phyloP scores from a whole-genome alignment of 2,329 filamentous ascomycete genomes.

The Aspergillus pseudonomiae region DNA sequence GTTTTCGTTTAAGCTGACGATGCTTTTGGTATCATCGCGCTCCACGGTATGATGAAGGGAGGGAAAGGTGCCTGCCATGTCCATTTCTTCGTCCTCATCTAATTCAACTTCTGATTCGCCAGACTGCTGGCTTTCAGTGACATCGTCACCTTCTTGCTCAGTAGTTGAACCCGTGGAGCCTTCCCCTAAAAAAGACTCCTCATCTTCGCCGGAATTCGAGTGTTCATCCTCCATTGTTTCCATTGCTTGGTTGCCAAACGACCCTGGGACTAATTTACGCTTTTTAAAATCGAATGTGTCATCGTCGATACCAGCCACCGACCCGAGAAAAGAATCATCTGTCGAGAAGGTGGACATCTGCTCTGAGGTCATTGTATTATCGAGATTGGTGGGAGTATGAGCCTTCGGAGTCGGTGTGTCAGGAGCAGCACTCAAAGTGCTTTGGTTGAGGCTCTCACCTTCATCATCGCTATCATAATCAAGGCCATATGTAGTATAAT shows the following conservation, averaged over 20 bases:
- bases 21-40: conserved; percentile 60
- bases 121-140: conserved; percentile 56
- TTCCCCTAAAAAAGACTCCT: conserved; percentile 88
- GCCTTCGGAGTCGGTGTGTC: conserved; percentile 52
- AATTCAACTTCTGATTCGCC: conserved; percentile 65
- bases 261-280: conserved; percentile 68
- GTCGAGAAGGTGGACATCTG: conserved; percentile 43
- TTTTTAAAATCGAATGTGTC: conserved; percentile 63
- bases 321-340: conserved; percentile 45
- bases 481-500: conserved; percentile 94
- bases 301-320: conserved; percentile 49
- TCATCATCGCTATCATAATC: conserved; percentile 76
- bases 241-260: conserved; percentile 69
- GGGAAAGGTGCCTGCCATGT: conserved; percentile 78
- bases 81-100: conserved; percentile 74
- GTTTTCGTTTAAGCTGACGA: conserved; percentile 52
- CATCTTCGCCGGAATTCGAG: conserved; percentile 31
- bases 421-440: conserved; percentile 54
- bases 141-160: conserved; percentile 59
- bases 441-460: conserved; percentile 55
- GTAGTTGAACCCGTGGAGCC: conserved; percentile 82
- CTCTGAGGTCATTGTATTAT: conserved; percentile 40
- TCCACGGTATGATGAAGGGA: conserved; percentile 76
- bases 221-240: conserved; percentile 58
- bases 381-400: conserved; percentile 29